Evolutionary conservation across 176 grass and related monocot species (phyloP).

Genomic region (Juncus effusus): DNA sequence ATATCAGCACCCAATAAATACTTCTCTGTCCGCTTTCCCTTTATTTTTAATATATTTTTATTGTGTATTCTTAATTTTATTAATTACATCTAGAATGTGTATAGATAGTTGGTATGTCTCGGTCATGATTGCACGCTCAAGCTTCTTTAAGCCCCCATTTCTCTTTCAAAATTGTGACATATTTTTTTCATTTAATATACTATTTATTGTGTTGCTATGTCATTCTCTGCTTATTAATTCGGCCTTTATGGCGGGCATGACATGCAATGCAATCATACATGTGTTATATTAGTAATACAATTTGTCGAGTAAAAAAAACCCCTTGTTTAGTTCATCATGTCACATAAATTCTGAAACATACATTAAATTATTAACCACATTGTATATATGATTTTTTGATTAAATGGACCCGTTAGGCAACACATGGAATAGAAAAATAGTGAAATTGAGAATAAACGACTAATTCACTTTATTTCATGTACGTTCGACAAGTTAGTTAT

Average conservation of each 20-base stretch:
- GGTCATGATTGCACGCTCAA: conserved; percentile 24
- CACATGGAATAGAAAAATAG: too few relatives aligned
- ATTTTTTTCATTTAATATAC: conserved; percentile 7
- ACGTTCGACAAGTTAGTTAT: too few relatives aligned
- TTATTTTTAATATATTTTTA: not conserved
- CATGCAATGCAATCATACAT: not conserved
- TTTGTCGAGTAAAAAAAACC: not conserved
- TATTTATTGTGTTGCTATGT: not conserved
- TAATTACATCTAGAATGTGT: not conserved
- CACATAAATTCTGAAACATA: not conserved
- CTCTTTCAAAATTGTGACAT: conserved; percentile 15
- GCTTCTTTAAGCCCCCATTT: conserved; percentile 12
- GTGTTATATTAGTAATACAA: not conserved
- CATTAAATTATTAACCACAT: not conserved
- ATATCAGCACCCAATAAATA: too few relatives aligned
- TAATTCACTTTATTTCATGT: too few relatives aligned
- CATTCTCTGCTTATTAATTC: not conserved
- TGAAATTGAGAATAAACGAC: too few relatives aligned
- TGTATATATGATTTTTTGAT: not conserved
- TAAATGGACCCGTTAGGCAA: not conserved
- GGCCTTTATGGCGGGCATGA: not conserved
- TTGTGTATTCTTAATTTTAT: not conserved
- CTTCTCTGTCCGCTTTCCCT: too few relatives aligned
- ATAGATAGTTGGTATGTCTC: conserved; percentile 16
- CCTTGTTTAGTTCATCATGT: not conserved